Percentiles rank a stretch among this genome's conserved stretches.
Evolutionary conservation across 2,329 filamentous ascomycete species (phyloP).

Genomic region (Fusarium proliferatum): DNA sequence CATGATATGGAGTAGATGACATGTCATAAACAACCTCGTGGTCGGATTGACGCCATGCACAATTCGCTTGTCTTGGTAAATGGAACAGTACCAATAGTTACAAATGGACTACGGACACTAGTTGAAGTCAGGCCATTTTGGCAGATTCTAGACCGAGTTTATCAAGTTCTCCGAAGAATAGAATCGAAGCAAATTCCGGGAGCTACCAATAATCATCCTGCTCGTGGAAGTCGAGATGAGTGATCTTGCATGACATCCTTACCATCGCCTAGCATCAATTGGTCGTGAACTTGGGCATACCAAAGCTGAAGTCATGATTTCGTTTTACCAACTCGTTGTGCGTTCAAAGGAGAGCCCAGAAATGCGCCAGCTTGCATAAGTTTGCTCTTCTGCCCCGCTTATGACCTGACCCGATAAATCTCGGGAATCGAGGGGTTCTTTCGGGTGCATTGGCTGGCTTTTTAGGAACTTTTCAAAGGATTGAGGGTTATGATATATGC

Average conservation of each 20-base stretch:
- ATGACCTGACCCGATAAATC: slow-evolving; percentile 41
- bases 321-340: neutral
- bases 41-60: neutral
- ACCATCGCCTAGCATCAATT: neutral
- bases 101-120: slow-evolving; percentile 13
- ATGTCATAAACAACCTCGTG: neutral
- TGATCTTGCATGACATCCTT: neutral
- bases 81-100: slow-evolving; percentile 11
- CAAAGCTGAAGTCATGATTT: neutral
- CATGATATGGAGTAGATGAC: slow-evolving; percentile 1
- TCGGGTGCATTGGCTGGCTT: slow-evolving; percentile 10
- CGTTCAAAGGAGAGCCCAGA: neutral
- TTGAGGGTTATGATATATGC: slow-evolving; percentile 31
- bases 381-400: slow-evolving; percentile 36
- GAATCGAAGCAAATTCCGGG: slow-evolving; percentile 7
- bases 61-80: neutral
- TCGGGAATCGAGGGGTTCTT: slow-evolving; percentile 33
- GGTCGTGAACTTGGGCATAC: neutral
- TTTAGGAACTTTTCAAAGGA: slow-evolving; percentile 9
- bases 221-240: slow-evolving; percentile 10
- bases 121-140: slow-evolving; percentile 26
- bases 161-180: neutral
- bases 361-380: slow-evolving; percentile 23
- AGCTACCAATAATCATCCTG: neutral
- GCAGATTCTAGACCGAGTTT: slow-evolving; percentile 25